These are phyloP conservation scores for Aspergillus chevalieri DNA, from an alignment of 2,329 filamentous ascomycete species.

Conservation along the genomic window DNA sequence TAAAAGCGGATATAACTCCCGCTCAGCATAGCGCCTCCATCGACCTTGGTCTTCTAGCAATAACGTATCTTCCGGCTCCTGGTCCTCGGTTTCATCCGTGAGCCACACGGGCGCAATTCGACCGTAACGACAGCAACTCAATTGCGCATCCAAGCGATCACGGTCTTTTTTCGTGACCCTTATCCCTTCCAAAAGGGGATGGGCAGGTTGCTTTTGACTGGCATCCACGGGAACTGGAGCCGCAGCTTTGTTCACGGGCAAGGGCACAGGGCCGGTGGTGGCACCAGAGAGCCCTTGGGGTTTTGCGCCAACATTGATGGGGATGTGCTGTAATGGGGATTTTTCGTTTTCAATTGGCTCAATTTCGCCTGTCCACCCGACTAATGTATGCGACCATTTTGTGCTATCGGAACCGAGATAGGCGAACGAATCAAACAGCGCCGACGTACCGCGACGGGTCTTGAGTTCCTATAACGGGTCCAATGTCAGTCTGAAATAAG, in stretches of 20 bases:
- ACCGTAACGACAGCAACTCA: conserved; percentile 67
- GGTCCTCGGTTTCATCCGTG: conserved; percentile 65
- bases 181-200: conserved; percentile 61
- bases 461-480: conserved; percentile 57
- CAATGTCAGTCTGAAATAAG: conserved; percentile 1
- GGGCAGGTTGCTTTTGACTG: conserved; percentile 49
- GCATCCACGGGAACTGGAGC: conserved; percentile 71
- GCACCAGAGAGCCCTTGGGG: conserved; percentile 12
- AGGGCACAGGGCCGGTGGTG: conserved; percentile 23
- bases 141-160: conserved; percentile 64
- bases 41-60: conserved; percentile 72
- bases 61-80: conserved; percentile 62
- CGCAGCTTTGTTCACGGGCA: conserved; percentile 64
- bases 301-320: conserved; percentile 20
- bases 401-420: conserved; percentile 78
- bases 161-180: conserved; percentile 66
- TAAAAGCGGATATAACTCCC: conserved; percentile 85
- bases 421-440: conserved; percentile 83
- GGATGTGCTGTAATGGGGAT: conserved; percentile 24
- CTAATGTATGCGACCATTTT: conserved; percentile 84
- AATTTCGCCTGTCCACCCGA: conserved; percentile 93
- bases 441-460: conserved; percentile 77
- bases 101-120: conserved; percentile 86
- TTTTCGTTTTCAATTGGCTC: conserved; percentile 38
- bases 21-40: conserved; percentile 86